Conservation (phyloP, 805 yeast species). For the Candida ovalis region DNA sequence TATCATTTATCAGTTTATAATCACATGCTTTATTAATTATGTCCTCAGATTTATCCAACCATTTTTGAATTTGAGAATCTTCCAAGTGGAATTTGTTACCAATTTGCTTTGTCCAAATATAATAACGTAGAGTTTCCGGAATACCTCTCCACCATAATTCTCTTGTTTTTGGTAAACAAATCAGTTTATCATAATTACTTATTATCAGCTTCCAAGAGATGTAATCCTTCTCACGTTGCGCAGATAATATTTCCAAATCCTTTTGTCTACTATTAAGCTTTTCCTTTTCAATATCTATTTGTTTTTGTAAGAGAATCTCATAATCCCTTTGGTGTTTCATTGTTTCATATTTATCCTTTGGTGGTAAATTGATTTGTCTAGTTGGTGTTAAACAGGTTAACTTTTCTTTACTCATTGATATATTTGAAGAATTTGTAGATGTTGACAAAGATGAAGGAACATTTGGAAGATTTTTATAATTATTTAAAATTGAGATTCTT, state of each 20-base stretch:
- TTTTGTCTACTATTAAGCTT: constrained; percentile 30
- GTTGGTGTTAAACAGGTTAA: constrained; percentile 40
- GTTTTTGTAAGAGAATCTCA: constrained; percentile 39
- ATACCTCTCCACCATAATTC: constrained; percentile 63
- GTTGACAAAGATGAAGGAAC: background rate
- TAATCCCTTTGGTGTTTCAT: constrained; percentile 52
- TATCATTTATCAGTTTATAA: constrained; percentile 20
- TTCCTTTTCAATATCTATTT: constrained; percentile 37
- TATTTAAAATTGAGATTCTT: constrained; percentile 29
- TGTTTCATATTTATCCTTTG: constrained; percentile 53
- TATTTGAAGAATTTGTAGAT: constrained; percentile 1
- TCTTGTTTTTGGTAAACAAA: constrained; percentile 38
- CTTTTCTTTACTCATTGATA: constrained; percentile 13
- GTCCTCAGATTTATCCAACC: constrained; percentile 17
- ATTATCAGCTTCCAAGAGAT: constrained; percentile 41
- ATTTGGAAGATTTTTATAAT: constrained; percentile 10
- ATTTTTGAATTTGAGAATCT: constrained; percentile 12
- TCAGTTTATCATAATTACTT: constrained; percentile 32
- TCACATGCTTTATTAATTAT: constrained; percentile 29
- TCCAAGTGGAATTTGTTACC: constrained; percentile 33
- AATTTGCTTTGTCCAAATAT: constrained; percentile 49
- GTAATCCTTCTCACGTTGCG: constrained; percentile 35
- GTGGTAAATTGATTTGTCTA: constrained; percentile 64
- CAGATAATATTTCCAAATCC: constrained; percentile 31
- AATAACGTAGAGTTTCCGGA: constrained; percentile 39